Evolutionary conservation across 2,329 filamentous ascomycete genomes (phyloP).

Genomic region (Pyricularia grisea): DNA sequence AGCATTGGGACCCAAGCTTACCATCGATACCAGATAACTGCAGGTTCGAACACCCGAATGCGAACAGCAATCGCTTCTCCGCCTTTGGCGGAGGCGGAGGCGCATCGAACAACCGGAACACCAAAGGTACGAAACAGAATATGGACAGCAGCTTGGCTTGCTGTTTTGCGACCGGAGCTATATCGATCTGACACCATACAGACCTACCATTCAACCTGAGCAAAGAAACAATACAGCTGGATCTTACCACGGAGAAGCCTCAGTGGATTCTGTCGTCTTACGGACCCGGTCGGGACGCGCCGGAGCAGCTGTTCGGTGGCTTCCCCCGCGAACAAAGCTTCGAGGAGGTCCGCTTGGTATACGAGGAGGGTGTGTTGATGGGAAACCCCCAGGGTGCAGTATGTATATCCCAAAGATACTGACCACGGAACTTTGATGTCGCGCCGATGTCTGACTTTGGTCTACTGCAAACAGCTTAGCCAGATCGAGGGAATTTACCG

Average conservation of each 20-base stretch:
- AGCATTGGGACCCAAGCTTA: background rate
- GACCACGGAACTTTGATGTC: background rate
- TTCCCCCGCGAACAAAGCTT: slow-evolving; percentile 72
- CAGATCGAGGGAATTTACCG: slow-evolving; percentile 53
- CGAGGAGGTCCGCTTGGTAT: slow-evolving; percentile 77
- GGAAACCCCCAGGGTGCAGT: slow-evolving; percentile 51
- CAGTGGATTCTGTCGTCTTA: slow-evolving; percentile 84
- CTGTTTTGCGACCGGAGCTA: slow-evolving; percentile 14
- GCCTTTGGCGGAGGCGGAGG: slow-evolving; percentile 20
- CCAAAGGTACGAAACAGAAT: background rate
- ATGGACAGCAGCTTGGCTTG: background rate
- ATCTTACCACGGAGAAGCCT: slow-evolving; percentile 63
- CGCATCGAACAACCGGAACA: background rate
- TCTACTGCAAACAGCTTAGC: slow-evolving; percentile 35
- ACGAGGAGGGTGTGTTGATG: slow-evolving; percentile 46
- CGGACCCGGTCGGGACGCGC: slow-evolving; percentile 66
- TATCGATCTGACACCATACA: slow-evolving; percentile 1
- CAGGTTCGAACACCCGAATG: slow-evolving; percentile 40
- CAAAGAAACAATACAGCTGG: slow-evolving; percentile 50
- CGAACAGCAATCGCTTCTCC: slow-evolving; percentile 47
- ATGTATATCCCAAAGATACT: slow-evolving; percentile 13
- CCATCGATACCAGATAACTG: slow-evolving; percentile 31
- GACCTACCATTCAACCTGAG: slow-evolving; percentile 39
- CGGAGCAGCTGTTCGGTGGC: slow-evolving; percentile 77
- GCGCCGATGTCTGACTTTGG: background rate